Percentiles rank a stretch among this genome's conserved stretches.
These are phyloP conservation scores for Tritrichomonas foetus DNA, from an alignment of 208 protist genomes.

Conservation along the genomic window DNA sequence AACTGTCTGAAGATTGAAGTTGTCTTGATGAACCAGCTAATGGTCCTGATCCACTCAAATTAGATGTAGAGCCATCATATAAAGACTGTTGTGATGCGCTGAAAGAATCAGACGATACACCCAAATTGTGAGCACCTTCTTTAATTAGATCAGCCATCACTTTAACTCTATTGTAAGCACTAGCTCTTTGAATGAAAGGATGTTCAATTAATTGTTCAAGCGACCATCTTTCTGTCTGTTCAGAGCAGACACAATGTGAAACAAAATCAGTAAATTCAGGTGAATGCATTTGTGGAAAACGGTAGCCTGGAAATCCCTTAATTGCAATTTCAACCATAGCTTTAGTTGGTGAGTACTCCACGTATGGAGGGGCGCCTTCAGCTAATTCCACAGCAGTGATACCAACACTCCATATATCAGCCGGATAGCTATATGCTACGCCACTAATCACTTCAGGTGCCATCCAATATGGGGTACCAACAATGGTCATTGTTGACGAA, in stretches of 20 bases:
- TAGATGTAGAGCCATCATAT: too few species aligned
- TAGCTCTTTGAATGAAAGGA: not conserved
- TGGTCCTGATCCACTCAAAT: too few species aligned
- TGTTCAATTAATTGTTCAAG: not conserved
- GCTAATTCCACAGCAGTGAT: conserved; percentile 52
- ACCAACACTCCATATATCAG: conserved; percentile 52
- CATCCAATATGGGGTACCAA: conserved; percentile 52
- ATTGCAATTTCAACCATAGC: not conserved
- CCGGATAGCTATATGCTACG: conserved; percentile 15
- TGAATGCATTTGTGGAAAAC: not conserved
- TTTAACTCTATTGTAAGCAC: too few species aligned
- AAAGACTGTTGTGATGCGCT: too few species aligned
- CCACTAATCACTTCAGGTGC: conserved; percentile 50
- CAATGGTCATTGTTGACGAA: not conserved
- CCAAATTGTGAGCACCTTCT: too few species aligned
- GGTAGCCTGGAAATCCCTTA: not conserved
- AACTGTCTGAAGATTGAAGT: too few species aligned
- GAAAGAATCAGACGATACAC: too few species aligned
- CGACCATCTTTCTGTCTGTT: not conserved
- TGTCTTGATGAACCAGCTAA: too few species aligned
- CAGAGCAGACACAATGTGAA: not conserved
- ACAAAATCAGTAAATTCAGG: not conserved
- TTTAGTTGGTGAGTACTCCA: conserved; percentile 41
- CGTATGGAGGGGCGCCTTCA: conserved; percentile 46
- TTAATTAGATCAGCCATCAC: too few species aligned